A percentile compares a stretch with the other conserved stretches of the same genome.
phyloP scores from a whole-genome alignment of 225 moss, liverwort and hornwort species.

The Climacium dendroides region DNA sequence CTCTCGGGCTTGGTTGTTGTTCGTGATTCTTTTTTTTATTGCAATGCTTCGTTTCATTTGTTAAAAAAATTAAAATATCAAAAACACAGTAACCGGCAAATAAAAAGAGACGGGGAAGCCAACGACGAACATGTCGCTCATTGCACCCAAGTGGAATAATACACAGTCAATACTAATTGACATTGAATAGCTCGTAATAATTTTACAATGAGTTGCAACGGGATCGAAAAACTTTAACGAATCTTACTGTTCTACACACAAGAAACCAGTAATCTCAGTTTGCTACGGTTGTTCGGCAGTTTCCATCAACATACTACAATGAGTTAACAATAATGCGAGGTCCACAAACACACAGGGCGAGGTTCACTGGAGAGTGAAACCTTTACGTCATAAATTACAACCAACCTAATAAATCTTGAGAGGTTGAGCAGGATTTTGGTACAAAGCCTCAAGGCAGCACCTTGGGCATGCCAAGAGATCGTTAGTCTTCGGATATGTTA shows the following conservation, averaged over 20 bases:
- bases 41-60: no score
- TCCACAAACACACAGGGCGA: not conserved
- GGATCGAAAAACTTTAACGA: not conserved
- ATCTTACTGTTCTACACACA: not conserved
- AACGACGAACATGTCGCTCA: not conserved
- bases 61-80: no score
- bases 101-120: not conserved
- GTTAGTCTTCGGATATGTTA: not conserved
- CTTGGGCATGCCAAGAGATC: not conserved
- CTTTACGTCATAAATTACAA: conserved; percentile 21
- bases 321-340: not conserved
- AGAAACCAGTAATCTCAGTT: not conserved
- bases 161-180: conserved; percentile 6
- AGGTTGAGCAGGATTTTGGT: not conserved
- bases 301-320: not conserved
- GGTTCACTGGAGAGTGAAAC: conserved; percentile 20
- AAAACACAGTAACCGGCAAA: not conserved
- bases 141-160: not conserved
- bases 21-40: no score
- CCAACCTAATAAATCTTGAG: not conserved
- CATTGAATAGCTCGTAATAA: not conserved
- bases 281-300: conserved; percentile 3
- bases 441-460: not conserved
- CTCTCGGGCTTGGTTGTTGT: no score
- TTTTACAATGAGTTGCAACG: conserved; percentile 7